A percentile compares a stretch with the other conserved stretches of the same genome.
phyloP scores from a whole-genome alignment of 768 basidiomycete genomes.

The Postia placenta region DNA sequence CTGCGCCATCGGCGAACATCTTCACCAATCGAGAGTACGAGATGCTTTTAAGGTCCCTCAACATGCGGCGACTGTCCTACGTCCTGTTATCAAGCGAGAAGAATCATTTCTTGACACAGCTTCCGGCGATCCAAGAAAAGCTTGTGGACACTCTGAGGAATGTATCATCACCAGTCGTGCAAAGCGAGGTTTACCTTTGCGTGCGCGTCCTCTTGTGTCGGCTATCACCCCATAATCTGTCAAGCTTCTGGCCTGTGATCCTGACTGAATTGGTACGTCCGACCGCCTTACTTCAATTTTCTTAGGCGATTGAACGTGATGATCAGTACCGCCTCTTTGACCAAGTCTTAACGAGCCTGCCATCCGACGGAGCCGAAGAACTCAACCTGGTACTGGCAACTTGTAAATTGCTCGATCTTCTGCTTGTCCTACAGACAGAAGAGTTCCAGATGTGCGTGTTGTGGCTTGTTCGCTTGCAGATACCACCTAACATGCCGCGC shows the following conservation, averaged over 20 bases:
- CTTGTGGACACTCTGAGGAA: slow-evolving; percentile 88
- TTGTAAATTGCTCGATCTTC: slow-evolving; percentile 88
- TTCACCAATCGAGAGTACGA: slow-evolving; percentile 96
- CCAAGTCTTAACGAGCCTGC: slow-evolving; percentile 61
- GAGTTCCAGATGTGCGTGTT: slow-evolving; percentile 87
- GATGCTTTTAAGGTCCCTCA: slow-evolving; percentile 79
- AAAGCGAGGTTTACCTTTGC: slow-evolving; percentile 93
- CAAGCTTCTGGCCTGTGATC: slow-evolving; percentile 95
- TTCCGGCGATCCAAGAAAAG: slow-evolving; percentile 95
- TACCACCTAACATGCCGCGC: background rate
- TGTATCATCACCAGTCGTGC: slow-evolving; percentile 74
- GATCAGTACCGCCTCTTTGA: slow-evolving; percentile 93
- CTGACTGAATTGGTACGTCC: slow-evolving; percentile 78
- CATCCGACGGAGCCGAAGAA: slow-evolving; percentile 80
- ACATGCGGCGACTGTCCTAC: slow-evolving; percentile 82
- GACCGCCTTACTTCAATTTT: too few relatives aligned
- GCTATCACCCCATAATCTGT: slow-evolving; percentile 83
- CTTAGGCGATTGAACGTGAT: too few relatives aligned
- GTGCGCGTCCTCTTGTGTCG: slow-evolving; percentile 88
- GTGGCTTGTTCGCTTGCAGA: background rate
- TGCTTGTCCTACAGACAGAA: slow-evolving; percentile 91
- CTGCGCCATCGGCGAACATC: slow-evolving; percentile 89
- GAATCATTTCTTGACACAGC: slow-evolving; percentile 83
- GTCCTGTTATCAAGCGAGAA: slow-evolving; percentile 83
- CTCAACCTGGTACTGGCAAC: slow-evolving; percentile 80